phyloP scores from a whole-genome alignment of 2,329 filamentous ascomycete genomes.

The Kalaharituber pfeilii region DNA sequence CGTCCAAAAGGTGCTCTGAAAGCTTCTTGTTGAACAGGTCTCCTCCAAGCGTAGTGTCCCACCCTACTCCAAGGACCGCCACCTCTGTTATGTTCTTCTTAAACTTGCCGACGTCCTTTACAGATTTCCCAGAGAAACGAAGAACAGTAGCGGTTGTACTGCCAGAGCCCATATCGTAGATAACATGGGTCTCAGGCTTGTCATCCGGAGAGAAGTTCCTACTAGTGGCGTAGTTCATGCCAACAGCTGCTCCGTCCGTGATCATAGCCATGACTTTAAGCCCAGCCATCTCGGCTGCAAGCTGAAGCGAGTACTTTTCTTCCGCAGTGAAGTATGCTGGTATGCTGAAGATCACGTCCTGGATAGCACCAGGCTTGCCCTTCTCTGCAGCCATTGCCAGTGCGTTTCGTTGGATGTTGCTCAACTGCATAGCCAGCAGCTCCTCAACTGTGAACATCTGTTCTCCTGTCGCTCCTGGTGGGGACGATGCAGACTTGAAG shows the following conservation, averaged over 20 bases:
- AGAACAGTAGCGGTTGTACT: slow-evolving; percentile 81
- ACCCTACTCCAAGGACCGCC: slow-evolving; percentile 69
- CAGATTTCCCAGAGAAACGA: slow-evolving; percentile 69
- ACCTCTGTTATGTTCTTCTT: slow-evolving; percentile 97
- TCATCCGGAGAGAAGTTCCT: slow-evolving; percentile 53
- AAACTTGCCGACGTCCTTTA: slow-evolving; percentile 82
- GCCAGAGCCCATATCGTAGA: slow-evolving; percentile 96
- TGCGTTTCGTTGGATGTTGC: slow-evolving; percentile 78
- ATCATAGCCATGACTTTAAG: slow-evolving; percentile 71
- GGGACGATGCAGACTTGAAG: slow-evolving; percentile 56
- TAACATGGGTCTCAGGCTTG: slow-evolving; percentile 73
- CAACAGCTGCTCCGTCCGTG: slow-evolving; percentile 80
- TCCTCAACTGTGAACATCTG: slow-evolving; percentile 64
- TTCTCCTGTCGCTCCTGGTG: slow-evolving; percentile 39
- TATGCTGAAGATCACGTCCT: slow-evolving; percentile 73
- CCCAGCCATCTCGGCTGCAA: slow-evolving; percentile 74
- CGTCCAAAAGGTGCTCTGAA: slow-evolving; percentile 67
- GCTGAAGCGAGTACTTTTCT: slow-evolving; percentile 70
- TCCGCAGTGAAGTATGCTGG: slow-evolving; percentile 80
- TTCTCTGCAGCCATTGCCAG: slow-evolving; percentile 46
- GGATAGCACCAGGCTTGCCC: slow-evolving; percentile 47
- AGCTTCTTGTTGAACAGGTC: slow-evolving; percentile 78
- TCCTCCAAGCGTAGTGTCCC: slow-evolving; percentile 78
- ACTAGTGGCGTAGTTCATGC: slow-evolving; percentile 87
- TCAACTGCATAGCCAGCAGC: slow-evolving; percentile 85